Base-by-base conservation (phyloP, 257 asterid genomes). In the Lithospermum erythrorhizon region DNA sequence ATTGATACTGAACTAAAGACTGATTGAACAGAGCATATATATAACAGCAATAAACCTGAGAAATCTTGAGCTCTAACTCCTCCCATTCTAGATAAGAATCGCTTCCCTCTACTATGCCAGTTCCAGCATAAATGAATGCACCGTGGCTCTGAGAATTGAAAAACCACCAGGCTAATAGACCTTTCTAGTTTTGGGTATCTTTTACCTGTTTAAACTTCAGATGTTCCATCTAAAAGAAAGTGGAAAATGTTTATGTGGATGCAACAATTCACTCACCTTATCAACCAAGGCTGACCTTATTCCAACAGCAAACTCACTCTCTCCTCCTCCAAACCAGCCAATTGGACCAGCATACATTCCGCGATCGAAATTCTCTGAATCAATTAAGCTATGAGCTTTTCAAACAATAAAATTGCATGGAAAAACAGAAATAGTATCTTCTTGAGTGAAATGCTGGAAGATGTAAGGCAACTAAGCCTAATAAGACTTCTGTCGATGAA, bases 331-430 rank as follows among this genome's bases (percentile, higher is more conserved):
- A 68, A 93, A 93, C 93, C 91, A 93, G 53, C 99, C 99, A 62
- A 93, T 89, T 19, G 99, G 99, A 62, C 95, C 99, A 61, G 99
- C 99, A 67, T 93, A 93, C 95, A 93, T 75, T 75, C 99, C 99
- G 64, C 99, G 85, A 73, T 93, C 99, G 65, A 93, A 93, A 83
- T 72, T 78, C 78, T 93, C 99, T 93, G 89, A 73, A 67, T 27
- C 37, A 53, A 41, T 67, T 21, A 54, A 62, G 8, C 6, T 18
- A 62, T 63, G 18, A 64, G 49, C 18, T 41, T 6, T 21, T 56
- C 41, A 23, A 17, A 14, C 4, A 1, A 25, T 27, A 13, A 56
- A 9, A 56, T 56, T 56, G 32, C 21, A 56, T 41, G 3, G 20
- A 6, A 22, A 54, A 65, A 18, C 41, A 65, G 17, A 2, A 19